Percentiles rank a stretch among this genome's conserved stretches.
Conservation (phyloP, 352 stramenopile species). For the Globisporangium uncinulatum region DNA sequence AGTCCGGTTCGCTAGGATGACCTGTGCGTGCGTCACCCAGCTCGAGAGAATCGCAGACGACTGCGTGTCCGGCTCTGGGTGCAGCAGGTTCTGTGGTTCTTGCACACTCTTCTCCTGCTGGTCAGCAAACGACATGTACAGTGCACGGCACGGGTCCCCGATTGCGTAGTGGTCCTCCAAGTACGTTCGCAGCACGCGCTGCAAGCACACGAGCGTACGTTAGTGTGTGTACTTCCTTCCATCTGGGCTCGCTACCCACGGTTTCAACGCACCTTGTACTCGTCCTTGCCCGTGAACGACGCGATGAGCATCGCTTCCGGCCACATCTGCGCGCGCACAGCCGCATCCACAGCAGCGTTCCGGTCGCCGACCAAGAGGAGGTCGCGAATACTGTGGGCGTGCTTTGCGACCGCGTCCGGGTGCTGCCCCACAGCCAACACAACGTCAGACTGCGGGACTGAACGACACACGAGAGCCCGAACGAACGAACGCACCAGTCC, state of each 20-base stretch:
- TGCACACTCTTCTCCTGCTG: conserved; percentile 83
- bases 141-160: conserved; percentile 66
- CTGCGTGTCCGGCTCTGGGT: conserved; percentile 18
- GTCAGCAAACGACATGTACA: conserved; percentile 80
- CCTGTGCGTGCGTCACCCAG: conserved; percentile 78
- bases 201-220: not conserved
- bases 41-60: conserved; percentile 53
- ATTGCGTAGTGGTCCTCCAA: conserved; percentile 72
- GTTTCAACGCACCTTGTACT: conserved; percentile 51
- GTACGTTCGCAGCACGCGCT: conserved; percentile 69
- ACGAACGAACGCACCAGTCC: conserved; percentile 21
- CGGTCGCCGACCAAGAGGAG: conserved; percentile 72
- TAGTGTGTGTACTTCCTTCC: conserved; percentile 1
- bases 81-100: conserved; percentile 73
- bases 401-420: conserved; percentile 37
- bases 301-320: conserved; percentile 84
- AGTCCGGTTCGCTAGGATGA: conserved; percentile 77
- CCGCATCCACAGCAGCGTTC: conserved; percentile 65
- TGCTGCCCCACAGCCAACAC: conserved; percentile 29
- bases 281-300: conserved; percentile 80
- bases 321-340: conserved; percentile 82
- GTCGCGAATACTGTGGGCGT: conserved; percentile 55
- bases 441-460: not conserved
- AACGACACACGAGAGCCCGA: not conserved
- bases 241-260: not conserved